Conservation (phyloP, 805 yeast genomes). For the Starmerella floricola region DNA sequence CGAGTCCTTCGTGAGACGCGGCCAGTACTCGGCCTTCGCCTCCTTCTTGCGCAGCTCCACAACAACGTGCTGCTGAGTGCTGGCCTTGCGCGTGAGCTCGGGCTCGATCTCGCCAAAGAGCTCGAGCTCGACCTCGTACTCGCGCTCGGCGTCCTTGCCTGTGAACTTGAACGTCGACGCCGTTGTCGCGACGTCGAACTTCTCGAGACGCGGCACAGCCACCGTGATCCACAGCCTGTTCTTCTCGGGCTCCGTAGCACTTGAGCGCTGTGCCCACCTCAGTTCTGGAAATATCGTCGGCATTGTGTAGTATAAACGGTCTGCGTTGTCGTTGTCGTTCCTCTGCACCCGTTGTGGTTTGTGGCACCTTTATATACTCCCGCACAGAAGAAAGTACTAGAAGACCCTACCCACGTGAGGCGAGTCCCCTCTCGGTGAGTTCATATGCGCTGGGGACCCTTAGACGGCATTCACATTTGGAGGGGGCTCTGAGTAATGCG, state of each 20-base stretch:
- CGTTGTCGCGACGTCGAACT: slow-evolving; percentile 51
- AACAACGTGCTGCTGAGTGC: slow-evolving; percentile 51
- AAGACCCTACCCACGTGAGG: not conserved
- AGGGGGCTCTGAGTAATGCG: too few species aligned
- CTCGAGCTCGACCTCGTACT: slow-evolving; percentile 56
- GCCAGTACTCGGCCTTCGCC: slow-evolving; percentile 75
- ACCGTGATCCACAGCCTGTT: slow-evolving; percentile 68
- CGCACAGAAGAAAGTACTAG: slow-evolving; percentile 1
- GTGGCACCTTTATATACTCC: not conserved
- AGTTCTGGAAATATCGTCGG: slow-evolving; percentile 37
- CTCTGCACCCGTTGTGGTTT: not conserved
- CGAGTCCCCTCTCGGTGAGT: too few species aligned
- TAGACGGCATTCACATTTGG: not conserved
- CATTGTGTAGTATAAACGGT: too few species aligned
- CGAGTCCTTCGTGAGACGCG: slow-evolving; percentile 82
- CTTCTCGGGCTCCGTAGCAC: slow-evolving; percentile 54
- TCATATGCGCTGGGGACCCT: not conserved
- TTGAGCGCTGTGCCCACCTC: slow-evolving; percentile 95
- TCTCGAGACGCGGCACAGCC: slow-evolving; percentile 54
- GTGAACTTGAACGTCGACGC: slow-evolving; percentile 42
- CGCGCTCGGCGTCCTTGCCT: slow-evolving; percentile 34
- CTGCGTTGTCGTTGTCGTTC: not conserved
- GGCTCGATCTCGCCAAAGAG: slow-evolving; percentile 66
- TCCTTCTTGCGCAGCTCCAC: slow-evolving; percentile 61
- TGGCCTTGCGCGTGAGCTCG: slow-evolving; percentile 44